Base-by-base conservation (phyloP, 2,329 filamentous ascomycete species). In the Fusarium sp. region DNA sequence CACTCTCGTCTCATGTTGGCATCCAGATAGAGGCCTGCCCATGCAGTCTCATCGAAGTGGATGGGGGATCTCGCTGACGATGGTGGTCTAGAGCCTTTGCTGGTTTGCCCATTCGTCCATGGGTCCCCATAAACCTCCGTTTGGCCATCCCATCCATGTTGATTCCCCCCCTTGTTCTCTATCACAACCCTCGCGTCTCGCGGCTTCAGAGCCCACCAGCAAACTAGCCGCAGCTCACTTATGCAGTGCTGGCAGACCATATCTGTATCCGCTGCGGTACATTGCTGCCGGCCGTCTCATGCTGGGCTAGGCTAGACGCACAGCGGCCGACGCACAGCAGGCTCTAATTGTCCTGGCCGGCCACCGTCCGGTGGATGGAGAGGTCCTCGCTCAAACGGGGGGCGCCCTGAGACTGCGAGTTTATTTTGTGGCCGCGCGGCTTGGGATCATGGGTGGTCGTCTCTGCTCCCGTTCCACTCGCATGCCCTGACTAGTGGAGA, bases 361-460 rank as follows among this genome's bases (percentile, higher is more conserved):
- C 58, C 18, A 61, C 24, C 27, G 22, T 34, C 58, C 40, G 27
- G 38, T 22, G 31, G n/a, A 34, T 47, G 27, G 40, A 29, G 22
- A n/a, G 16, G 24, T 13, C 20, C 37, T 38, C 24, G 35, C 22
- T 50, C 45, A 61, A 35, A 61, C 40, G 38, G 58, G 58, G 58
- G 59, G 60, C 65, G 59, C 57, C 67, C 70, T 73, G 67, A 73
- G 70, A 71, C 71, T 71, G 70, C 42, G 67, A 73, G 71, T 74
- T 68, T 74, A 73, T 73, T 74, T 64, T 73, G 71, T 56, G 71
- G 71, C 67, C 71, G 71, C 71, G 71, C 71, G 71, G 71, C 71
- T 73, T 73, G 69, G 56, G 22, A 54, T 66, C 62, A 71, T 71
- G 57, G 67, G 47, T 62, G 56, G 45, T 50, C 16, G 45, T 50